Evolutionary conservation across 768 basidiomycete species (phyloP), one percentile per base, ranked within the genome.

Genomic region (Xerocomus brunneocitrinus): DNA sequence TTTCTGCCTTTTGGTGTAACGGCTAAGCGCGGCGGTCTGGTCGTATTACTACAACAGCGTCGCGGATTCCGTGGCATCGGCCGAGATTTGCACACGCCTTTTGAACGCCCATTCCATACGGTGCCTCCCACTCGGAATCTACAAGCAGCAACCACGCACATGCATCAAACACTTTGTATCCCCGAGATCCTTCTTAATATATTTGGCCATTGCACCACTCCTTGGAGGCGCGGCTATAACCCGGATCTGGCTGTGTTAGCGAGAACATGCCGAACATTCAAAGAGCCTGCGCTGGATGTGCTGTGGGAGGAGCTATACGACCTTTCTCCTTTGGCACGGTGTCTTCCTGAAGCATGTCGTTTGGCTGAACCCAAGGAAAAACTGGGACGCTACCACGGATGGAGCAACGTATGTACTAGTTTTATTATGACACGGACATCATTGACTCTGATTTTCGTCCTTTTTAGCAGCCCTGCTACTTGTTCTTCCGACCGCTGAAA

Each of bases 261-360:
- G 4, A 47, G 45, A n/a, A 42, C 39, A 47, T 53, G 52, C 19
- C 14, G 19, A 30, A 5, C 31, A 27, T 53, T 53, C 31, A 47
- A 47, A 28, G 46, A 47, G 13, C 46, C 31, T 14, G 52, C 45
- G 1, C 16, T 47, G 25, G 39, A 53, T 16, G 3, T 41, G 2
- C n/a, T 50, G n/a, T 49, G 49, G 49, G 9, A 30, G 28, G 36
- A 30, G 12, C 32, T 52, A 13, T 3, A 6, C 0, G 30, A 19
- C 39, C 16, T 53, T 5, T 41, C 46, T 14, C 52, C 52, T 22
- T n/a, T 47, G 3, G 24, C 22, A 7, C 24, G 45, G 3, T 53
- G 52, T 28, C 31, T 53, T 13, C 52, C 38, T 16, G 24, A 47
- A 4, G 43, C 6, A 5, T 34, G 34, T 35, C 7, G 19, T 14